Percentiles rank a stretch among this genome's conserved stretches.
Evolutionary conservation across 2,329 filamentous ascomycete species (phyloP).

Genomic region (Arthrocladium fulminans): DNA sequence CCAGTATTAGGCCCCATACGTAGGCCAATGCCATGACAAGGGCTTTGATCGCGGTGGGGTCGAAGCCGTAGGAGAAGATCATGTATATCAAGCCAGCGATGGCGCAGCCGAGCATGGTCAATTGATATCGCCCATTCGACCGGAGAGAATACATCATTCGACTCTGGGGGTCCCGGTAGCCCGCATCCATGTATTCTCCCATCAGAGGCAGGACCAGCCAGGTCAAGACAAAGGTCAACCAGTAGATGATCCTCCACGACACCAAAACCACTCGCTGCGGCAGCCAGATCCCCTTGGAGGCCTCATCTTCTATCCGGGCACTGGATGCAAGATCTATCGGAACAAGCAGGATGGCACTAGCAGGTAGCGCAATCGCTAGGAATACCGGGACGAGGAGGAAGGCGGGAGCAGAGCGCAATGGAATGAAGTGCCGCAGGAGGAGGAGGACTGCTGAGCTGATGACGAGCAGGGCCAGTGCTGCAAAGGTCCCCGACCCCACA

Average conservation of each 20-base stretch:
- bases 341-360: slow-evolving; percentile 81
- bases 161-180: slow-evolving; percentile 76
- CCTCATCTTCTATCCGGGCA: slow-evolving; percentile 58
- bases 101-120: slow-evolving; percentile 64
- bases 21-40: slow-evolving; percentile 91
- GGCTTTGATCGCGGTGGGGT: slow-evolving; percentile 64
- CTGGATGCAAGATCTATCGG: slow-evolving; percentile 92
- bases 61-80: slow-evolving; percentile 66
- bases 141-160: slow-evolving; percentile 77
- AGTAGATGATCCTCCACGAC: slow-evolving; percentile 91
- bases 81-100: slow-evolving; percentile 72
- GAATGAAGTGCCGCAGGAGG: slow-evolving; percentile 80
- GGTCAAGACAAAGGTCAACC: slow-evolving; percentile 89
- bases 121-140: slow-evolving; percentile 80
- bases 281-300: slow-evolving; percentile 74
- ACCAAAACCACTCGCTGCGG: slow-evolving; percentile 69
- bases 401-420: slow-evolving; percentile 78
- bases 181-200: slow-evolving; percentile 89
- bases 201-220: slow-evolving; percentile 94
- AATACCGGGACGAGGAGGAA: slow-evolving; percentile 90
- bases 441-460: slow-evolving; percentile 72
- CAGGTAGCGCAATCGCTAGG: slow-evolving; percentile 86
- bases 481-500: slow-evolving; percentile 71
- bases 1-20: slow-evolving; percentile 81
- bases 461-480: slow-evolving; percentile 59